A percentile compares a stretch with the other conserved stretches of the same genome.
phyloP scores from a whole-genome alignment of 768 basidiomycete genomes.

The Leucocoprinus birnbaumii region DNA sequence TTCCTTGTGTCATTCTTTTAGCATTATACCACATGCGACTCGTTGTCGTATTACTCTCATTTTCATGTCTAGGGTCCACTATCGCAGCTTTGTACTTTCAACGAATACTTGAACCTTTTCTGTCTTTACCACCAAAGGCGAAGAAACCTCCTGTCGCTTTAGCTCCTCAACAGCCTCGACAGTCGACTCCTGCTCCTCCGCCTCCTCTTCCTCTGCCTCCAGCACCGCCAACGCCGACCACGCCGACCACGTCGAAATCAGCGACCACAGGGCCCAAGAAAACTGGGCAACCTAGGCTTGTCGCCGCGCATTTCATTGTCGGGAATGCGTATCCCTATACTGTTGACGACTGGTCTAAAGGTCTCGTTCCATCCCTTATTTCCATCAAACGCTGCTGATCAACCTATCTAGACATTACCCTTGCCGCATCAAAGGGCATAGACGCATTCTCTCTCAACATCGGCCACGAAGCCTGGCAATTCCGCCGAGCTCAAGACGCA shows the following conservation, averaged over 20 bases:
- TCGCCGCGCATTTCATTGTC: constrained; percentile 58
- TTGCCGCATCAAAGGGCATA: constrained; percentile 47
- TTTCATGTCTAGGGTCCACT: neutral
- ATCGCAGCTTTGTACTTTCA: neutral
- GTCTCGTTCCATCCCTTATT: constrained; percentile 15
- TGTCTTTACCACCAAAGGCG: neutral
- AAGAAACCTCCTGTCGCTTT: no score
- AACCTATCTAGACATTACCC: constrained; percentile 38
- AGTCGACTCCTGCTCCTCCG: no score
- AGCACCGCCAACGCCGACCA: no score
- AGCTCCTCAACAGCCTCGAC: no score
- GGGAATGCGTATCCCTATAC: constrained; percentile 61
- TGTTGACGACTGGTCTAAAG: constrained; percentile 39
- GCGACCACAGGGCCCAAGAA: neutral
- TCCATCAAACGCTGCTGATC: neutral
- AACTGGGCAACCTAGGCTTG: constrained; percentile 25
- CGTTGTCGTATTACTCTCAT: neutral
- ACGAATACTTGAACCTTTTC: neutral
- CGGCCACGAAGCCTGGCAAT: constrained; percentile 47
- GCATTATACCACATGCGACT: neutral
- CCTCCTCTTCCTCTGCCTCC: no score
- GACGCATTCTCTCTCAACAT: constrained; percentile 58
- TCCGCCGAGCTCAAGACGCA: constrained; percentile 39
- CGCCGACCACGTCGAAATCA: no score
- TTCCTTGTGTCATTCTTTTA: neutral